Percentiles rank a stretch among this genome's conserved stretches.
Evolutionary conservation across 1,284 basidiomycete species (phyloP).

Genomic region (Taiwanofungus camphoratus): DNA sequence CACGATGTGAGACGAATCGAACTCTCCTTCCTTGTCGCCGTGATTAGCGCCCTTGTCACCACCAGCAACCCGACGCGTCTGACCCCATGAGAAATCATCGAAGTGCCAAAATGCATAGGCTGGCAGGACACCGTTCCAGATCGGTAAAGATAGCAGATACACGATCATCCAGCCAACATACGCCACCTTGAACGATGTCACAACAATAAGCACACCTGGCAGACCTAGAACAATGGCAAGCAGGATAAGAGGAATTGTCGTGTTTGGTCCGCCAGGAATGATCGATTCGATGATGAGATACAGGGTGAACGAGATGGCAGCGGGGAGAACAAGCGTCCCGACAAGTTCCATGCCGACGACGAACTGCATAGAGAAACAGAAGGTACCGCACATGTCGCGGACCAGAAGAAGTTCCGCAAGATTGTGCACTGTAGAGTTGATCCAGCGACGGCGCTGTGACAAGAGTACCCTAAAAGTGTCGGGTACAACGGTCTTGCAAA

Average conservation of each 20-base stretch:
- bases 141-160: constrained; percentile 87
- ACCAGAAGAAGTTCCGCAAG: constrained; percentile 91
- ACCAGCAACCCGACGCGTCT: constrained; percentile 76
- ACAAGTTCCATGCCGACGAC: constrained; percentile 97
- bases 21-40: constrained; percentile 91
- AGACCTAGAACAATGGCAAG: constrained; percentile 93
- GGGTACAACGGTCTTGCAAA: constrained; percentile 97
- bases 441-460: constrained; percentile 97
- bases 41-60: constrained; percentile 69
- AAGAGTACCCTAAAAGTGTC: constrained; percentile 93
- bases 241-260: constrained; percentile 92
- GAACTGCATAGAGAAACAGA: constrained; percentile 98
- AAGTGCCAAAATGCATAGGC: constrained; percentile 99
- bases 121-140: constrained; percentile 95
- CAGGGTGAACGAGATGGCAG: constrained; percentile 93
- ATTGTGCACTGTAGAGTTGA: constrained; percentile 99
- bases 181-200: constrained; percentile 90
- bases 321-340: constrained; percentile 94
- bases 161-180: constrained; percentile 98
- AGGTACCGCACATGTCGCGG: constrained; percentile 90
- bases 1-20: constrained; percentile 93
- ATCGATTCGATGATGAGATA: constrained; percentile 86
- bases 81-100: constrained; percentile 99
- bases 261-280: constrained; percentile 73
- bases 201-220: constrained; percentile 90